Evolutionary conservation across 148 eudicot species (phyloP), one percentile per base, ranked within the genome.

Genomic region (Rhododendron vialii): DNA sequence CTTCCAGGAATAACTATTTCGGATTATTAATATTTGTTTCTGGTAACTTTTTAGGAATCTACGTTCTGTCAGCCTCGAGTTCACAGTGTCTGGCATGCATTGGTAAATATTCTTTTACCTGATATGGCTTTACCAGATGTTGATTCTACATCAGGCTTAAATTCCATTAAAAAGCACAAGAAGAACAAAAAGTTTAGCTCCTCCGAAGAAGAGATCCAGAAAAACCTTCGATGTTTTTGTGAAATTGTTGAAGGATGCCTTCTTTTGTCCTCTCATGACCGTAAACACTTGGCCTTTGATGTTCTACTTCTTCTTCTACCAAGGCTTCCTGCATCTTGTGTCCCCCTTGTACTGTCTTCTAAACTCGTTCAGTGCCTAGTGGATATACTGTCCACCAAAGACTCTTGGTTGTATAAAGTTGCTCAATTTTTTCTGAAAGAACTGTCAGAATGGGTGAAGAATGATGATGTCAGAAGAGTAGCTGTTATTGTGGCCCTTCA

Each of bases 51-150:
- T 87, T 96, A 94, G 98, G 98, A 95, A 83, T 94, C 98, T 28
- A 92, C 98, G 55, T 97, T 94, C 87, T 97, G 98, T 89, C 96
- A 93, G 89, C 98, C 99, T 43, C 93, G 98, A 87, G 94, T 95
- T 85, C 99, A 98, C 89, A 91, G 96, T 87, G 88, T 98, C 22
- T 98, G 99, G 99, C 93, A 93, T 85, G 90, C 89, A 81, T 63
- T 98, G 78, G 87, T 91, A 76, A 94, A 91, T 89, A 83, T 91
- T 73, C 92, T 95, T 76, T 91, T 95, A 86, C 98, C 98, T 35
- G 98, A 93, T 78, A 71, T 81, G 50, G 84, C 89, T 33, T 69
- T 88, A 85, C 93, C 92, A 89, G 98, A 95, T 74, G 85, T 86
- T 0, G 92, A 88, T 87, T 80, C 88, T 36, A 85, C 92, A 43